Base-by-base conservation (phyloP, 2,329 filamentous ascomycete genomes). In the Chlorencoelia australis region DNA sequence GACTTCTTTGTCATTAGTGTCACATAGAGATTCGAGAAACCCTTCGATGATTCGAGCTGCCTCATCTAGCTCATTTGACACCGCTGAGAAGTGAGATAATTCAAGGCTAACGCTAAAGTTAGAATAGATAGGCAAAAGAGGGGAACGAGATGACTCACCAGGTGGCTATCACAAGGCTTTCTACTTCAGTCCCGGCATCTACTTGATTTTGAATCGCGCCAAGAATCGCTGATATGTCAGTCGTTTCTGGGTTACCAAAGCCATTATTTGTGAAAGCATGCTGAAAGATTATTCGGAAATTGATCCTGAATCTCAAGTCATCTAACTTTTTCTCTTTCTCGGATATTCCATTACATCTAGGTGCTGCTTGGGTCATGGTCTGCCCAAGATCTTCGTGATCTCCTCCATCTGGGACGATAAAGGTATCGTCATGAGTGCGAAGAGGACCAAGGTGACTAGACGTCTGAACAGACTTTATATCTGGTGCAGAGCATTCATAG, bases 41-140 rank as follows among this genome's bases (percentile, higher is more conserved):
- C 39, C 35, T 5, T 30, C 33, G 2, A 58, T 24, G 5, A 35
- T 31, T 7, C 31, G 18, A 25, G 45, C 37, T 9, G 47, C 48
- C 36, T 46, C 30, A 17, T 55, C 47, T 17, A 55, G 39, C 31
- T 56, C 51, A 30, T 44, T 45, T 7, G 44, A 40, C 26, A 51
- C 39, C 8, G 18, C 32, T 14, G 31, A 15, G 18, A 48, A 35
- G 4, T 41, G 22, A 9, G 45, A 42, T 13, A 55, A 30, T 30
- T 55, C 53, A 22, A 46, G 35, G 17, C 48, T 51, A 35, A 25
- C 28, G 11, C 11, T 29, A 9, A 20, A n/a, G n/a, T n/a, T n/a
- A n/a, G n/a, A n/a, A n/a, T n/a, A n/a, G n/a, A n/a, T n/a, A n/a
- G n/a, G n/a, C n/a, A n/a, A n/a, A n/a, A n/a, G n/a, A n/a, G n/a